Conservation (phyloP, 1,284 basidiomycete genomes). For the Entoloma clypeatum region DNA sequence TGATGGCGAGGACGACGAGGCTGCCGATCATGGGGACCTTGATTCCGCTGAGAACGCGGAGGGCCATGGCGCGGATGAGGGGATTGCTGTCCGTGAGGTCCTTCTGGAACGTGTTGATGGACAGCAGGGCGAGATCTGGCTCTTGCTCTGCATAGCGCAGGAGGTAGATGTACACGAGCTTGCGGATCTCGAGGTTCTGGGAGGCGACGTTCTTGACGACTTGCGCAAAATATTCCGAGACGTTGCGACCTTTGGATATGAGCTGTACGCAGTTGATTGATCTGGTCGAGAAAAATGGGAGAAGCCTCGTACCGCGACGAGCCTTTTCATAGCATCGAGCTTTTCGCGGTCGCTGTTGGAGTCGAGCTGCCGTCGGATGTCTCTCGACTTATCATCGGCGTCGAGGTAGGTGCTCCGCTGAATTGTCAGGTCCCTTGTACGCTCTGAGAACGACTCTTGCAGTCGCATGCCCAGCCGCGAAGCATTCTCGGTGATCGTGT, state of each 20-base stretch:
- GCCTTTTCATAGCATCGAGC: conserved; percentile 88
- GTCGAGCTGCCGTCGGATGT: conserved; percentile 83
- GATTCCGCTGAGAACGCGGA: conserved; percentile 92
- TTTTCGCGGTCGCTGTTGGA: conserved; percentile 85
- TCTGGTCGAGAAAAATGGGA: background rate
- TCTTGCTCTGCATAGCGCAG: conserved; percentile 89
- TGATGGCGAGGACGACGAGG: conserved; percentile 85
- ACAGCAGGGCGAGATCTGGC: conserved; percentile 92
- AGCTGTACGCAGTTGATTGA: conserved; percentile 46
- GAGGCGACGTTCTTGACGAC: conserved; percentile 94
- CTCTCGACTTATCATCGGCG: conserved; percentile 69
- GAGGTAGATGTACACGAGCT: conserved; percentile 97
- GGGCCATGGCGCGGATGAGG: conserved; percentile 89
- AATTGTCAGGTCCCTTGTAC: conserved; percentile 67
- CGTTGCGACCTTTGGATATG: conserved; percentile 90
- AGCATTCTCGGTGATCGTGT: conserved; percentile 75
- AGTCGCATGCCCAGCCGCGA: conserved; percentile 73
- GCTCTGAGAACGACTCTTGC: conserved; percentile 76
- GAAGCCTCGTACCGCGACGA: conserved; percentile 67
- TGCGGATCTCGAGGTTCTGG: conserved; percentile 88
- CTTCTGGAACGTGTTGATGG: conserved; percentile 99
- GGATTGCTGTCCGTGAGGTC: conserved; percentile 92
- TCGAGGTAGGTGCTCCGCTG: conserved; percentile 60
- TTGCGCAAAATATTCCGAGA: conserved; percentile 89
- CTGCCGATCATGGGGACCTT: conserved; percentile 84